Base-by-base conservation (phyloP, 192 early-diverging fungal genomes). In the Podila minutissima region DNA sequence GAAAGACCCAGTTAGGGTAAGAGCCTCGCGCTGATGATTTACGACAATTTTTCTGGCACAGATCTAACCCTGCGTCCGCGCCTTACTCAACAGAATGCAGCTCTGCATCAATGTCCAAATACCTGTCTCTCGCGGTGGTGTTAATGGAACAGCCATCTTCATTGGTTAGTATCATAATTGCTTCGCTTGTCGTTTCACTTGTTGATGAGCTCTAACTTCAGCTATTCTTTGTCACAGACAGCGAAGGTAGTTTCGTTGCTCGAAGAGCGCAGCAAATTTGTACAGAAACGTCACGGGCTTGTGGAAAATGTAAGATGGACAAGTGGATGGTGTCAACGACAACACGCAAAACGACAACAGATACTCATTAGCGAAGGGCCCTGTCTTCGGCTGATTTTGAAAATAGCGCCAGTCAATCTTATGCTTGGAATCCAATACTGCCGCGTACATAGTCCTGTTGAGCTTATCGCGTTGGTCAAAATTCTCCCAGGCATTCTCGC, bases 1-100 rank as follows among this genome's bases (percentile, higher is more conserved):
- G 77, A 20, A 81, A 81, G 33, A 81, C 77, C 5, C 77, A 81
- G 15, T 20, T 81, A 4, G 77, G 77, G 77, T 81, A 81, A 65
- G 22, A 17, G n/a, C 3, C n/a, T 24, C 8, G 62, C 3, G 15
- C 59, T 31, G n/a, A 31, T 19, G 17, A 1, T 13, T 60, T 24
- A 13, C 8, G 24, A 31, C 59, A 5, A 28, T 60, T 15, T 19
- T 19, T 19, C 24, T 46, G 58, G 2, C 10, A 24, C 35, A 13
- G 5, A 6, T 15, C 13, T 59, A 29, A 22, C 57, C 24, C 7
- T 59, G 4, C 24, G 3, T 0, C n/a, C 10, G 13, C 29, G 13
- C n/a, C 29, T 17, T 46, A 17, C 33, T 17, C 22, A 11, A 26
- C 33, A 81, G 77, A 1, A 62, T 77, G 11, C 82, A 83, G 26